Evolutionary conservation across 805 yeast species (phyloP).

Genomic region (Metschnikowia cubensis): DNA sequence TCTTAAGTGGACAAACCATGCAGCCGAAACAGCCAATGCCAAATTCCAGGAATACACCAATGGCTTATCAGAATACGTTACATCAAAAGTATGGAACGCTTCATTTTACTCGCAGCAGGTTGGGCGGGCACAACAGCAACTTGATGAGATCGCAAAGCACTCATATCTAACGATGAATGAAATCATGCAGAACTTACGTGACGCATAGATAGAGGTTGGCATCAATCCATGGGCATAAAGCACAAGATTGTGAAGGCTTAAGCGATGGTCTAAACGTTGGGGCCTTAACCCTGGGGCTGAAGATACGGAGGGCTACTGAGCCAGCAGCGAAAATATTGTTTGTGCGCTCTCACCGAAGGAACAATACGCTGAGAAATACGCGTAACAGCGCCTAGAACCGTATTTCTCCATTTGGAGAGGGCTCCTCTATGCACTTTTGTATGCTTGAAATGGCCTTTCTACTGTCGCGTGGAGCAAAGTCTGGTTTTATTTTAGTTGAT

Average conservation of each 20-base stretch:
- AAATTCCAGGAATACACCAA: not conserved
- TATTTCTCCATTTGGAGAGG: not conserved
- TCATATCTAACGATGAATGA: not conserved
- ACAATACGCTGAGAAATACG: not conserved
- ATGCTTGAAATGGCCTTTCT: not conserved
- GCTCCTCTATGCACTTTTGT: not conserved
- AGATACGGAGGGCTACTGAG: not conserved
- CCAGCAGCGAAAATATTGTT: not conserved
- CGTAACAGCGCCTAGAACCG: not conserved
- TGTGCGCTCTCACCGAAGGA: not conserved
- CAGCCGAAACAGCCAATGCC: not conserved
- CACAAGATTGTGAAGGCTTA: not conserved
- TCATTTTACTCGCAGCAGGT: not conserved
- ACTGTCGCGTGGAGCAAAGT: not conserved
- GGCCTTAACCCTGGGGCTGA: too few species aligned
- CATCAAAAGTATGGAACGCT: not conserved
- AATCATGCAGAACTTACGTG: not conserved
- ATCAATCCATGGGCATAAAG: not conserved
- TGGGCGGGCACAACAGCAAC: not conserved
- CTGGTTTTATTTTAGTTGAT: not conserved
- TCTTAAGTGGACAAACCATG: not conserved
- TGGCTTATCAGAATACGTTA: not conserved
- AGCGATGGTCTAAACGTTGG: not conserved
- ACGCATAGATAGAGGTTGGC: not conserved
- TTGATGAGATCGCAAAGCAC: not conserved